phyloP scores from a whole-genome alignment of 371 early-diverging fungal genomes.

The Mortierella sp. region DNA sequence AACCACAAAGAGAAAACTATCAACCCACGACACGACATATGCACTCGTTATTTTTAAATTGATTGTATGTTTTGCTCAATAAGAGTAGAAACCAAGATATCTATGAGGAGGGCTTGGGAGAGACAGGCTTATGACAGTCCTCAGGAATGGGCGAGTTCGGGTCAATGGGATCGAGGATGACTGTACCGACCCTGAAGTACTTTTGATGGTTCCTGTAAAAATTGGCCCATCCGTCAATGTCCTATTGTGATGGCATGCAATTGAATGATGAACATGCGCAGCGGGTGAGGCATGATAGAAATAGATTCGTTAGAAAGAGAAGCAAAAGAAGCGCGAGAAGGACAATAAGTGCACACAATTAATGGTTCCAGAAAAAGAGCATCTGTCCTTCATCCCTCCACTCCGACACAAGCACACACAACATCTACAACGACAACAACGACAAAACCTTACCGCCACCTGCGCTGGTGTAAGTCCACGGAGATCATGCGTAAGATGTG shows the following conservation, averaged over 20 bases:
- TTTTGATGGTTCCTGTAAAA: conserved; percentile 90
- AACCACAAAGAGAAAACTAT: too few species aligned
- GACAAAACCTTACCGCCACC: conserved; percentile 69
- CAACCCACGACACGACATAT: too few species aligned
- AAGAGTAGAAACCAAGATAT: background rate
- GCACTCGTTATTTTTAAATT: background rate
- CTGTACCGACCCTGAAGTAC: conserved; percentile 90
- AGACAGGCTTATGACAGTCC: conserved; percentile 66
- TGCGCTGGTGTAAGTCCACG: conserved; percentile 84
- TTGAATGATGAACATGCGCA: background rate
- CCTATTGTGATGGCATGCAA: conserved; percentile 54
- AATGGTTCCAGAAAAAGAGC: background rate
- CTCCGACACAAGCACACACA: background rate
- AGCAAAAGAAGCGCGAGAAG: background rate
- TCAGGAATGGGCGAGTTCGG: conserved; percentile 86
- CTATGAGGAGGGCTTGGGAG: conserved; percentile 35
- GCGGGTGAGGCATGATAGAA: conserved; percentile 1
- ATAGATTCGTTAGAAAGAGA: conserved; percentile 2
- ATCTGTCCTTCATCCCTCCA: background rate
- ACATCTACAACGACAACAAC: background rate
- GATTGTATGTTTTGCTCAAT: background rate
- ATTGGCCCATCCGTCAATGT: conserved; percentile 87
- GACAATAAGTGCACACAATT: background rate
- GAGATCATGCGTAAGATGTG: conserved; percentile 94
- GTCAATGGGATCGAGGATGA: conserved; percentile 85